Conservation (phyloP, 2,329 filamentous ascomycete genomes). For the Scorias spongiosa region DNA sequence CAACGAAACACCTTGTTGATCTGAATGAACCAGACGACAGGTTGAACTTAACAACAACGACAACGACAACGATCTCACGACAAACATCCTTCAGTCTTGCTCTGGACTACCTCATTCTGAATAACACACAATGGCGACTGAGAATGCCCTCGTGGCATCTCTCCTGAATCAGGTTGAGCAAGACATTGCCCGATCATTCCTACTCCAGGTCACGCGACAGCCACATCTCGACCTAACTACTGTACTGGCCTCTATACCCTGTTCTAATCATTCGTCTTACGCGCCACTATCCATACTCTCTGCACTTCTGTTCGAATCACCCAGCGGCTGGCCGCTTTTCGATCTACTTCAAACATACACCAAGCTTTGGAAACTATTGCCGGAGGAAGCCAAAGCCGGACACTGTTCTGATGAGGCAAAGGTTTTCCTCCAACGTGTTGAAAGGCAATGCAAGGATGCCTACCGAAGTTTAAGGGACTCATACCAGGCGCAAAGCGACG, state of each 20-base stretch:
- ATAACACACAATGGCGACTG: too few relatives aligned
- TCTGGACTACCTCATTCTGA: too few relatives aligned
- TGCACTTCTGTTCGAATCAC: conserved; percentile 8
- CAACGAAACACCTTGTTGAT: too few relatives aligned
- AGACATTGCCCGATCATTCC: not conserved
- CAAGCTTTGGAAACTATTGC: conserved; percentile 23
- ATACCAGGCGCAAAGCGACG: conserved; percentile 10
- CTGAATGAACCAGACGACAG: too few relatives aligned
- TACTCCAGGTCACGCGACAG: not conserved
- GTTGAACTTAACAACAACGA: too few relatives aligned
- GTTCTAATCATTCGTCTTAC: conserved; percentile 8
- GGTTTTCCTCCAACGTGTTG: conserved; percentile 8
- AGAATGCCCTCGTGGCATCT: not conserved
- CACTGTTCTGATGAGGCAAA: conserved; percentile 5
- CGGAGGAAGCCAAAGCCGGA: conserved; percentile 22
- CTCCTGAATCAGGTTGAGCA: not conserved
- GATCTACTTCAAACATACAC: conserved; percentile 21
- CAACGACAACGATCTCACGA: too few relatives aligned
- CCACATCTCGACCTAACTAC: not conserved
- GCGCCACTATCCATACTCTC: conserved; percentile 14
- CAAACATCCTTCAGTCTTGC: too few relatives aligned
- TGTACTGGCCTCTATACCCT: conserved; percentile 7
- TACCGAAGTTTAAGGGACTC: conserved; percentile 16
- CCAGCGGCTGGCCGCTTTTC: conserved; percentile 16
- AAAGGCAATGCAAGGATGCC: conserved; percentile 13